Percentiles rank a stretch among this genome's conserved stretches.
These are phyloP conservation scores for Sarcodon aspratus DNA, from an alignment of 768 basidiomycete genomes.

Conservation along the genomic window DNA sequence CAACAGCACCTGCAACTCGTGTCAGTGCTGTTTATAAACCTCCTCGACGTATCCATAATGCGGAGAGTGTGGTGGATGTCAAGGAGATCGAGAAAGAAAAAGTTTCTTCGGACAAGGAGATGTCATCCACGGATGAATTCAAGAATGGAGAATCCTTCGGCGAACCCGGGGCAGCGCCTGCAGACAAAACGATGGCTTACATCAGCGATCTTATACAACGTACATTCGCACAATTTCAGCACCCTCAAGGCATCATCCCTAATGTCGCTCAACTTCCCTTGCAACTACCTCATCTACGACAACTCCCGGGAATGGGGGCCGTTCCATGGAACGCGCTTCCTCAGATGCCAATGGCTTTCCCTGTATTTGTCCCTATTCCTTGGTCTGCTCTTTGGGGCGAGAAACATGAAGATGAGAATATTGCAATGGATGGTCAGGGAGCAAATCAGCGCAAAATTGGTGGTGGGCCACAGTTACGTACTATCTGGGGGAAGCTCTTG, in stretches of 20 bases:
- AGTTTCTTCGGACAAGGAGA: constrained; percentile 12
- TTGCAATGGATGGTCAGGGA: constrained; percentile 11
- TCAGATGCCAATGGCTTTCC: constrained; percentile 69
- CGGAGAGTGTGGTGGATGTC: constrained; percentile 12
- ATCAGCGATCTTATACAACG: constrained; percentile 69
- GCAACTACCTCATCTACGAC: constrained; percentile 18
- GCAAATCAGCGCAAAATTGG: constrained; percentile 3
- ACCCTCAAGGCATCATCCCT: constrained; percentile 48
- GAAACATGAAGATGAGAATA: constrained; percentile 21
- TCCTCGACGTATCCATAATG: not conserved
- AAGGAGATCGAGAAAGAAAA: constrained; percentile 14
- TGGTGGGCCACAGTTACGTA: constrained; percentile 32
- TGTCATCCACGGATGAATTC: not conserved
- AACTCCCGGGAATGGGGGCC: constrained; percentile 40
- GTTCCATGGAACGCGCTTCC: constrained; percentile 32
- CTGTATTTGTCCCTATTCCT: constrained; percentile 61
- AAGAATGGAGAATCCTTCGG: constrained; percentile 1
- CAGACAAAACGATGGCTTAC: constrained; percentile 22
- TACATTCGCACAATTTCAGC: constrained; percentile 48
- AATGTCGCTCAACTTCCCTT: constrained; percentile 31
- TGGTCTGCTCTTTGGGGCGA: constrained; percentile 54
- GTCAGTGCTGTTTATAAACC: not conserved
- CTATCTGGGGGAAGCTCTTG: constrained; percentile 72
- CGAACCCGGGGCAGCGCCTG: constrained; percentile 12
- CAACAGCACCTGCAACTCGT: not conserved